A percentile compares a stretch with the other conserved stretches of the same genome.
phyloP scores from a whole-genome alignment of 2,329 filamentous ascomycete genomes.

The Calonectria leucothoes region DNA sequence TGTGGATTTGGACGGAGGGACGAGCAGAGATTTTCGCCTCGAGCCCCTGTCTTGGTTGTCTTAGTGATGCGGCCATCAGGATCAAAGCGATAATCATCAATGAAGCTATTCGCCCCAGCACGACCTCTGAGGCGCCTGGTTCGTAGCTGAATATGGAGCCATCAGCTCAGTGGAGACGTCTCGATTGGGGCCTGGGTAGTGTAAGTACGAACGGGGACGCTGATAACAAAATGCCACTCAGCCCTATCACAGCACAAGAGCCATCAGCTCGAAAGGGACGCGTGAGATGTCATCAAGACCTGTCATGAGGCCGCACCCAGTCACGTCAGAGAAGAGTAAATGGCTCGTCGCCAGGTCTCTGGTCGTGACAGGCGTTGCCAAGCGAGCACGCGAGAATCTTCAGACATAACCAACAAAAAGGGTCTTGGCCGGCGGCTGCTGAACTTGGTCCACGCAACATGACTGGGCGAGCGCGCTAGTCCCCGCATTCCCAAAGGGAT shows the following conservation, averaged over 20 bases:
- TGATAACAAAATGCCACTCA: constrained; percentile 19
- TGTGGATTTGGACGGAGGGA: constrained; percentile 3
- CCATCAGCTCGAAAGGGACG: constrained; percentile 2
- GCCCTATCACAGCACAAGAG: constrained; percentile 32
- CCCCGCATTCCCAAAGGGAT: constrained; percentile 39
- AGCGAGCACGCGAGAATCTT: constrained; percentile 22
- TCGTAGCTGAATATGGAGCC: constrained; percentile 24
- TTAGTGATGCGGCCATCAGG: constrained; percentile 16
- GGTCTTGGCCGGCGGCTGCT: constrained; percentile 32
- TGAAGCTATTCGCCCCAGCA: constrained; percentile 19
- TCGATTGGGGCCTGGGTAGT: constrained; percentile 17
- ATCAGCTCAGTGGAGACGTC: constrained; percentile 21
- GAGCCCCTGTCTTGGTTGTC: constrained; percentile 25
- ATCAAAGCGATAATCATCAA: not conserved
- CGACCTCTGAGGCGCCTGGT: constrained; percentile 15
- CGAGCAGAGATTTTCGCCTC: constrained; percentile 15
- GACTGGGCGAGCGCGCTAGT: constrained; percentile 43
- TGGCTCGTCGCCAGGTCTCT: not conserved
- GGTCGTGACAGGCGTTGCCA: constrained; percentile 10
- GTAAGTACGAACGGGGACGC: constrained; percentile 18
- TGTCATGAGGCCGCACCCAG: constrained; percentile 5
- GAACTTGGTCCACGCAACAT: constrained; percentile 8
- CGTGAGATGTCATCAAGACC: not conserved
- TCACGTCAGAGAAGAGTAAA: constrained; percentile 7
- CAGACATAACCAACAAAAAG: constrained; percentile 36